Evolutionary conservation across 2,329 filamentous ascomycete species (phyloP), one percentile per base, ranked within the genome.

Genomic region (Ascochyta pisi): DNA sequence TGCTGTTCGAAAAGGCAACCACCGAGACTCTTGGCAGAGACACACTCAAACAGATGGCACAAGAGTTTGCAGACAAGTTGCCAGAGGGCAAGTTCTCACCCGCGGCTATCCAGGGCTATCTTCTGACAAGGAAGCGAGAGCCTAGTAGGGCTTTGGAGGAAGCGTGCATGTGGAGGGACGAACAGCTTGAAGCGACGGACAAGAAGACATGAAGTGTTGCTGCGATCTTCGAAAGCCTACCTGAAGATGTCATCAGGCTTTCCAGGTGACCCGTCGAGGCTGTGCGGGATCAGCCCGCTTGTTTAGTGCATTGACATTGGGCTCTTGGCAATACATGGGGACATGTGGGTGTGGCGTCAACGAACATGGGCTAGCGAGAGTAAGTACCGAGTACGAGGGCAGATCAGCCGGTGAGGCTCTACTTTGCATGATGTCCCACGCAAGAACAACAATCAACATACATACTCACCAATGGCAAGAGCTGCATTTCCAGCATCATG

Each of bases 61-160:
- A 71, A 6, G 59, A 76, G 4, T 85, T 84, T 63, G 78, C 82
- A 1, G 63, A 67, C 2, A 57, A 68, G 31, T 53, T 85, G 7
- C 82, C 81, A 0, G 79, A 82, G 48, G 66, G 73, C 22, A 76
- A 62, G 6, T 82, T 84, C 54, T 80, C 79, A 12, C 83, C 81
- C 0, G 82, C 82, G 4, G 80, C 84, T 66, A 76, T 84, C 29
- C 81, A 84, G 63, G 81, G 80, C 12, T 83, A 81, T 58, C 69
- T 85, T 33, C 74, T 85, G 49, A 77, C 76, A 56, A 70, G 79
- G 54, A 83, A 83, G 71, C 81, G 80, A 54, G 77, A 79, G 46
- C 81, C 83, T 4, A 58, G 62, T 13, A 67, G 74, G 46, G 81
- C 82, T 22, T 60, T 84, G 29, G 71, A 72, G 27, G 71, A 77